These are phyloP conservation scores for Colletotrichum orchidophilum DNA, from an alignment of 2,329 filamentous ascomycete species.

Conservation along the genomic window DNA sequence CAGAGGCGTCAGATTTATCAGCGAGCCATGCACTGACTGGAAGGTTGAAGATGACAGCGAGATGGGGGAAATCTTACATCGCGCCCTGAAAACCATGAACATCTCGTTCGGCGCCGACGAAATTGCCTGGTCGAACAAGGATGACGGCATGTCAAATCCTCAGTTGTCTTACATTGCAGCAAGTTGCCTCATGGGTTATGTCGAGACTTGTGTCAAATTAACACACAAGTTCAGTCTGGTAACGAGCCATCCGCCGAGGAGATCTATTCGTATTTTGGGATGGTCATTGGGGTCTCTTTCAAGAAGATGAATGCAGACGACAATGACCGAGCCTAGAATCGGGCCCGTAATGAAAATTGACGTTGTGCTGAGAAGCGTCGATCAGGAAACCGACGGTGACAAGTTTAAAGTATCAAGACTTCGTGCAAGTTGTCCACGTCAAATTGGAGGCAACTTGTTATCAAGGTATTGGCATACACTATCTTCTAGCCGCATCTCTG, in stretches of 20 bases:
- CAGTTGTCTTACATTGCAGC: not conserved
- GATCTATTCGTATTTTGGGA: not conserved
- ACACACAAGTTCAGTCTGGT: not conserved
- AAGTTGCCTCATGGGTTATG: not conserved
- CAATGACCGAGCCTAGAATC: not conserved
- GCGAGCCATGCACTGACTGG: not conserved
- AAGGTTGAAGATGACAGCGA: not conserved
- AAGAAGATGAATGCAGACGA: not conserved
- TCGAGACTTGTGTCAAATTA: not conserved
- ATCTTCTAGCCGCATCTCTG: too few relatives aligned
- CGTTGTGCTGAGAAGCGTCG: not conserved
- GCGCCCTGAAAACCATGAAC: not conserved
- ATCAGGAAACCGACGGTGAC: not conserved
- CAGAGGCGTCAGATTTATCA: not conserved
- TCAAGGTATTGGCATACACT: not conserved
- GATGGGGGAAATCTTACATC: not conserved
- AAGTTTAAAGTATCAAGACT: too few relatives aligned
- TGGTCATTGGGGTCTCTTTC: not conserved
- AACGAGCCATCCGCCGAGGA: not conserved
- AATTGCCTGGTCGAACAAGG: not conserved
- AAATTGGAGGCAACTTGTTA: too few relatives aligned
- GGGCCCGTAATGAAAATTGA: not conserved
- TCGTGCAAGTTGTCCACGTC: too few relatives aligned
- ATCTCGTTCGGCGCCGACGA: not conserved
- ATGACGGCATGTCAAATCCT: not conserved